Base-by-base conservation (phyloP, 176 grass and related monocot species). In the Eremochloa ophiuroides region DNA sequence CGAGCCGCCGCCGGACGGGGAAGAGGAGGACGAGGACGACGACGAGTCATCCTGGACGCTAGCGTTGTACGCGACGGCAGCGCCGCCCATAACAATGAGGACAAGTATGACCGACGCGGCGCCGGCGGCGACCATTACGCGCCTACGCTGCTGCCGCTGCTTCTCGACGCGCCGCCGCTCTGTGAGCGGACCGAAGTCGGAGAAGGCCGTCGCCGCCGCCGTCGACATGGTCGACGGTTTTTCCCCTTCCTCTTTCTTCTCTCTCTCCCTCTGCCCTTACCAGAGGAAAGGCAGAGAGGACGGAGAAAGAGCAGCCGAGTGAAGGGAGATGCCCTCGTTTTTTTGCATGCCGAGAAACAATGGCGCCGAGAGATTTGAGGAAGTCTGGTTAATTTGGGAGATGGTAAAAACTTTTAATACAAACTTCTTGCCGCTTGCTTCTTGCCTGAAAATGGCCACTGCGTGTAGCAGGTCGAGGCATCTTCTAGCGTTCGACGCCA, bases 91-190 rank as follows among this genome's bases (percentile, higher is more conserved):
- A 68, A 91, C 75, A 5, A 85, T 74, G 43, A 96, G 67, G 84
- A 96, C 46, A 12, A 93, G 68, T 4, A 95, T 9, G 31, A 91
- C 73, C 7, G 88, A 86, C 10, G 69, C 70, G 3, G 50, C 62
- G 28, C 67, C 74, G 26, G 53, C 83, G 34, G 80, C 83, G n/a
- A 92, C 10, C 76, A 93, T 76, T 37, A 91, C 10, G 71, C 76
- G 83, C 68, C 89, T 76, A 22, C 83, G 85, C 53, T 83, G 66
- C 76, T 66, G 91, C 83, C 77, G 83, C 70, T 86, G 83, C 71
- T 56, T 77, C 76, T 96, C 93, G 68, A 69, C 51, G 37, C 80
- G 84, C 30, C 93, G 85, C 42, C 90, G 87, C 86, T 96, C 88
- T 7, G 88, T 88, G 7, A 96, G 71, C 43, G 88, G 85, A 1